Percentiles rank a stretch among this genome's conserved stretches.
phyloP scores from a whole-genome alignment of 2,329 filamentous ascomycete genomes.

The Fusarium metavorans region DNA sequence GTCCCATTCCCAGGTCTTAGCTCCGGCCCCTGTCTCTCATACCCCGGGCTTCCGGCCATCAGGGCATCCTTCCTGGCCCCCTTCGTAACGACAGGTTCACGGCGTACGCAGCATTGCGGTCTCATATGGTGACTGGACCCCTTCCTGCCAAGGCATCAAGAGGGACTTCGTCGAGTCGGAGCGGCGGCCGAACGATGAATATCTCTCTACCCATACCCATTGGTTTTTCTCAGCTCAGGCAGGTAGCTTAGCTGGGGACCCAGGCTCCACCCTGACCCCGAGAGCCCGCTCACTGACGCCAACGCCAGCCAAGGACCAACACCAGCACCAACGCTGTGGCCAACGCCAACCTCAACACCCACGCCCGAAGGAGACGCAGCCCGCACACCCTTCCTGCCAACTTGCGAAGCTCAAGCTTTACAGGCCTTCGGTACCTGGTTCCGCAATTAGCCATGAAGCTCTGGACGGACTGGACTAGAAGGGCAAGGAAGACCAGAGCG shows the following conservation, averaged over 20 bases:
- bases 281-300: conserved; percentile 33
- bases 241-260: conserved; percentile 24
- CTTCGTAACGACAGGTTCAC: conserved; percentile 7
- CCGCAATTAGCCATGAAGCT: background rate
- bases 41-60: conserved; percentile 31
- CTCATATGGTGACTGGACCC: background rate
- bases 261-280: conserved; percentile 18
- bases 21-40: conserved; percentile 27
- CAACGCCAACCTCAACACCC: conserved; percentile 8
- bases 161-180: conserved; percentile 24
- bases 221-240: conserved; percentile 14
- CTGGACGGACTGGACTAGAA: background rate
- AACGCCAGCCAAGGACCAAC: conserved; percentile 18
- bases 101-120: conserved; percentile 10
- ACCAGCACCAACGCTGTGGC: conserved; percentile 12
- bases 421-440: conserved; percentile 25
- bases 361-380: conserved; percentile 23
- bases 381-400: conserved; percentile 15
- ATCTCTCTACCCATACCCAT: conserved; percentile 8
- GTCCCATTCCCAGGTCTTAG: conserved; percentile 26
- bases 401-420: conserved; percentile 22
- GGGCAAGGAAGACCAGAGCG: conserved; percentile 6
- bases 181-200: conserved; percentile 24
- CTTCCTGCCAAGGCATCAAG: conserved; percentile 8
- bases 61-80: conserved; percentile 11